phyloP scores from a whole-genome alignment of 1,284 basidiomycete genomes.

The Clitocybe nebularis region DNA sequence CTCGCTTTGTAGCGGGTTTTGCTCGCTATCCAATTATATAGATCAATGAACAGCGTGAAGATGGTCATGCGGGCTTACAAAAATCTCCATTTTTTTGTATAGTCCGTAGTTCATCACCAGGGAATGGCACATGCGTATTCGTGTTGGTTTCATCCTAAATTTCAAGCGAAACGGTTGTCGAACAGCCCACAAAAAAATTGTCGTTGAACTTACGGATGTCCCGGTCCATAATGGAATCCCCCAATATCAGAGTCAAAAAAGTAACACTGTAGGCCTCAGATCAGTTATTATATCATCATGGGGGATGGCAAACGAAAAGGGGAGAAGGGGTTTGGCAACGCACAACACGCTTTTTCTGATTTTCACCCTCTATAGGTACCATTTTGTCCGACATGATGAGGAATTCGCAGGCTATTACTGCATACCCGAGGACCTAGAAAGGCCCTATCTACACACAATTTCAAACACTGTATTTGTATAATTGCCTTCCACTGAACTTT shows the following conservation, averaged over 20 bases:
- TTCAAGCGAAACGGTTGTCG: slow-evolving; percentile 5
- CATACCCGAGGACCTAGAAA: slow-evolving; percentile 1
- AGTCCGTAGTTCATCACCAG: slow-evolving; percentile 99
- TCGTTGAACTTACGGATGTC: slow-evolving; percentile 63
- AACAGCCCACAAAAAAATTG: slow-evolving; percentile 2
- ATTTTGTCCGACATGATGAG: slow-evolving; percentile 45
- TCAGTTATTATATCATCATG: too few species aligned
- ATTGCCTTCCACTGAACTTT: slow-evolving; percentile 1
- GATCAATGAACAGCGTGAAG: background rate
- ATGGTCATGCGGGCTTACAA: slow-evolving; percentile 59
- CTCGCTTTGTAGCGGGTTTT: slow-evolving; percentile 97
- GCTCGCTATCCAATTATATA: slow-evolving; percentile 64
- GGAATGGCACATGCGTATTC: slow-evolving; percentile 99
- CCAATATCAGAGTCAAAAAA: slow-evolving; percentile 99
- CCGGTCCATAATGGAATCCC: slow-evolving; percentile 97
- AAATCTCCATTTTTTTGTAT: slow-evolving; percentile 97
- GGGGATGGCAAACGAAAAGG: slow-evolving; percentile 2
- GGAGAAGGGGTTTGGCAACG: slow-evolving; percentile 29
- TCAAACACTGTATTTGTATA: background rate
- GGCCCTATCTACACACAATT: background rate
- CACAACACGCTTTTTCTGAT: slow-evolving; percentile 82
- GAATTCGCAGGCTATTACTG: background rate
- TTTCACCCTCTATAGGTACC: slow-evolving; percentile 70
- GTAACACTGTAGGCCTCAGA: too few species aligned
- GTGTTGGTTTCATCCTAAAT: slow-evolving; percentile 88